Evolutionary conservation across 2,329 filamentous ascomycete genomes (phyloP).

Genomic region (Emmonsiellopsis sp.): DNA sequence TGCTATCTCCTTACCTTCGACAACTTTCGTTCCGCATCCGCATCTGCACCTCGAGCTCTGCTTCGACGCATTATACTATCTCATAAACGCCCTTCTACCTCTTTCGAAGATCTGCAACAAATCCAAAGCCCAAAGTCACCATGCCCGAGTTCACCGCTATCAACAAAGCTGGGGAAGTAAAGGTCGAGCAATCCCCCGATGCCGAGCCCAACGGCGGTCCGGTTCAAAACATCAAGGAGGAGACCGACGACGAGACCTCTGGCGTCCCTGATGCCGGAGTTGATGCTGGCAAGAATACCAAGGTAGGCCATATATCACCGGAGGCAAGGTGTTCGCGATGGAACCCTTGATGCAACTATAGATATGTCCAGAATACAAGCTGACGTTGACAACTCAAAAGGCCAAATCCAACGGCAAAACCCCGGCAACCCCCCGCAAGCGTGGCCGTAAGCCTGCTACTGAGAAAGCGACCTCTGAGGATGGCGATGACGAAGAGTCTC

Average conservation of each 20-base stretch:
- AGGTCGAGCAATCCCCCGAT: background rate
- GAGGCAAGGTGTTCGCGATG: background rate
- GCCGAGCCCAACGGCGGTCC: background rate
- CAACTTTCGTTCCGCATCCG: background rate
- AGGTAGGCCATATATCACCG: background rate
- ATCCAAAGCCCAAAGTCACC: background rate
- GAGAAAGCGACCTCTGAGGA: background rate
- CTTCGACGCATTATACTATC: background rate
- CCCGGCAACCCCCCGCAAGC: constrained; percentile 15
- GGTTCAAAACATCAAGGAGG: background rate
- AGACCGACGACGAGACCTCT: background rate
- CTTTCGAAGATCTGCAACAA: background rate
- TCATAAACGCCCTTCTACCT: background rate
- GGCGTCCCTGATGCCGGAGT: background rate
- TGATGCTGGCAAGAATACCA: background rate
- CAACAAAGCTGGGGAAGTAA: constrained; percentile 6
- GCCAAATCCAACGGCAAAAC: background rate
- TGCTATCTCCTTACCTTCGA: background rate
- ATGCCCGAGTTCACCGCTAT: constrained; percentile 9
- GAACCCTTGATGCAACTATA: background rate
- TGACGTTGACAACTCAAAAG: background rate
- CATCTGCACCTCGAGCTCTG: background rate
- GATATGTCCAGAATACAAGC: background rate
- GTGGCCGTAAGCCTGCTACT: constrained; percentile 13
- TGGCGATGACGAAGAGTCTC: constrained; percentile 2